phyloP scores from a whole-genome alignment of 441 rosid species.

The Syzygium malaccense region DNA sequence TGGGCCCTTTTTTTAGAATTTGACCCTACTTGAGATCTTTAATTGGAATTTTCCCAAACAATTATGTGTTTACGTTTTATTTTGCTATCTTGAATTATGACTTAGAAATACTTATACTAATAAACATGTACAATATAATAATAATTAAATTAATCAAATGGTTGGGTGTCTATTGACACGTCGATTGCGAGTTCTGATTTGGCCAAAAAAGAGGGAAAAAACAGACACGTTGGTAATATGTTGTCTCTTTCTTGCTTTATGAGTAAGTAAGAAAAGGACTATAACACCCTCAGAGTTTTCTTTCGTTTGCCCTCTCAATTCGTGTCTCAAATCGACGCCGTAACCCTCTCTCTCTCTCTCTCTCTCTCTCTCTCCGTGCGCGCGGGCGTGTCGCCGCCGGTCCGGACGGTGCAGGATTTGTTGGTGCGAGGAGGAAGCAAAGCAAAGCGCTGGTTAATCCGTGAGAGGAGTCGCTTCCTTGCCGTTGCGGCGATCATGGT shows the following conservation, averaged over 20 bases:
- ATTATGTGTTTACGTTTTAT: not conserved
- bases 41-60: too few species aligned
- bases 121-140: not conserved
- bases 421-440: not conserved
- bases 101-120: not conserved
- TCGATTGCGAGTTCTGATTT: not conserved
- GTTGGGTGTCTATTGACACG: not conserved
- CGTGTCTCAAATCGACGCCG: not conserved
- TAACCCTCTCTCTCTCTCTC: not conserved
- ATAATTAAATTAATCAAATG: not conserved
- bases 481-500: not conserved
- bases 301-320: not conserved
- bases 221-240: fast-evolving
- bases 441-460: not conserved
- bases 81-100: not conserved
- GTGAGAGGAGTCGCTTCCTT: not conserved
- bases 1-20: too few species aligned
- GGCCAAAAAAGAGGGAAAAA: not conserved
- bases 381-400: not conserved
- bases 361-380: not conserved
- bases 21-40: too few species aligned
- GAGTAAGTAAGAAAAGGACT: not conserved
- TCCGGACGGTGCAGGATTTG: not conserved
- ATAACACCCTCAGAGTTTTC: not conserved
- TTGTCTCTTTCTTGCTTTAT: not conserved